A percentile compares a stretch with the other conserved stretches of the same genome.
Conservation (phyloP, 2,329 filamentous ascomycete genomes). For the Cephalotrichum gorgonifer region DNA sequence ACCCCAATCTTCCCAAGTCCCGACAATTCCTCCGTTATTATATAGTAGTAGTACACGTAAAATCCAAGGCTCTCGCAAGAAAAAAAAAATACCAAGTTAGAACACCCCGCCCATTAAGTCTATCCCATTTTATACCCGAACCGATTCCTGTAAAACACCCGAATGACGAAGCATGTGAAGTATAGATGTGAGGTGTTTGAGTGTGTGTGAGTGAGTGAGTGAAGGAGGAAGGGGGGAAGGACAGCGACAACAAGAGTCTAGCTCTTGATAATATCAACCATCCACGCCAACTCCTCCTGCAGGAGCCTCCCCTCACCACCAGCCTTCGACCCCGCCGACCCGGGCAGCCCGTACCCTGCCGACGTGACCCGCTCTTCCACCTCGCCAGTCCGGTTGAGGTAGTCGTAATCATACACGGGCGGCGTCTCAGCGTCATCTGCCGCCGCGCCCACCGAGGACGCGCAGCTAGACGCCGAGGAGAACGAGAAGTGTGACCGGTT, state of each 20-base stretch:
- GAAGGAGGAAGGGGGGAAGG: background rate
- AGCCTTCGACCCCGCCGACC: constrained; percentile 13
- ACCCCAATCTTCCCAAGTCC: too few relatives aligned
- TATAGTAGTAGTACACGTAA: too few relatives aligned
- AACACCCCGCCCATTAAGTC: too few relatives aligned
- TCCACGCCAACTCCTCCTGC: constrained; percentile 38
- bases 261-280: constrained; percentile 34
- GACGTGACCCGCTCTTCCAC: constrained; percentile 12
- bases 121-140: too few relatives aligned
- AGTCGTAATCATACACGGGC: constrained; percentile 40
- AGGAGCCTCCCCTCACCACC: constrained; percentile 17
- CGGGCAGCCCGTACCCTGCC: constrained; percentile 40
- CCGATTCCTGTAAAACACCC: too few relatives aligned
- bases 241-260: constrained; percentile 6
- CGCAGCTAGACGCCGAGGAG: constrained; percentile 19
- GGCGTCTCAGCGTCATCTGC: constrained; percentile 29
- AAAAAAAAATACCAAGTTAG: too few relatives aligned
- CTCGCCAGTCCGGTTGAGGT: constrained; percentile 30
- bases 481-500: constrained; percentile 17
- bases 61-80: too few relatives aligned
- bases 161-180: too few relatives aligned
- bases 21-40: too few relatives aligned
- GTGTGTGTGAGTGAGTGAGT: background rate
- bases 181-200: background rate
- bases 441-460: constrained; percentile 25